Conservation (phyloP, 306 rosid species). For the Prunus mira region DNA sequence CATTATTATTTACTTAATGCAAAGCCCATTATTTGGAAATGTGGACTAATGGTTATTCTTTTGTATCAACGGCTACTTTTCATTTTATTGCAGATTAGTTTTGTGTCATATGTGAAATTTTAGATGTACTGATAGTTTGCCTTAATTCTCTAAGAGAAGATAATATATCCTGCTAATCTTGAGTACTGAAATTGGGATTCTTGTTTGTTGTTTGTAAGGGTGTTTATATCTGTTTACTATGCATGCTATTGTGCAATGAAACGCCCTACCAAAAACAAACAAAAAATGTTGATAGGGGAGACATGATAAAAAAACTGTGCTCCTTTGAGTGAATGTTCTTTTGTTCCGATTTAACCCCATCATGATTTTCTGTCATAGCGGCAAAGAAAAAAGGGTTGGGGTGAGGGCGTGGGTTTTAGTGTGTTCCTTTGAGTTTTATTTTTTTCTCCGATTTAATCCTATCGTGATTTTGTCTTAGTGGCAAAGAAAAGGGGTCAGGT, state of each 20-base stretch:
- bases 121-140: background rate
- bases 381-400: background rate
- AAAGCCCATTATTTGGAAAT: background rate
- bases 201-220: background rate
- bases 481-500: background rate
- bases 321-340: background rate
- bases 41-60: no score
- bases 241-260: background rate
- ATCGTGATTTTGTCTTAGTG: background rate
- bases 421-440: no score
- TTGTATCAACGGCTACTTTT: background rate
- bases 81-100: background rate
- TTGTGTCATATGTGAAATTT: background rate
- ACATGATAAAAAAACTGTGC: background rate
- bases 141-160: background rate
- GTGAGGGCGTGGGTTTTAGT: background rate
- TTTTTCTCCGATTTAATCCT: no score
- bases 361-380: background rate
- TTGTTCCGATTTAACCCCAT: background rate
- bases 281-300: background rate
- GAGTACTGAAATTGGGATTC: conserved; percentile 3
- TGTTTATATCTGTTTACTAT: background rate
- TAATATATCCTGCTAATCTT: background rate
- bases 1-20: background rate
- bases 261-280: background rate